phyloP scores from a whole-genome alignment of 2,329 filamentous ascomycete genomes.

The Cladosporium oxysporum region DNA sequence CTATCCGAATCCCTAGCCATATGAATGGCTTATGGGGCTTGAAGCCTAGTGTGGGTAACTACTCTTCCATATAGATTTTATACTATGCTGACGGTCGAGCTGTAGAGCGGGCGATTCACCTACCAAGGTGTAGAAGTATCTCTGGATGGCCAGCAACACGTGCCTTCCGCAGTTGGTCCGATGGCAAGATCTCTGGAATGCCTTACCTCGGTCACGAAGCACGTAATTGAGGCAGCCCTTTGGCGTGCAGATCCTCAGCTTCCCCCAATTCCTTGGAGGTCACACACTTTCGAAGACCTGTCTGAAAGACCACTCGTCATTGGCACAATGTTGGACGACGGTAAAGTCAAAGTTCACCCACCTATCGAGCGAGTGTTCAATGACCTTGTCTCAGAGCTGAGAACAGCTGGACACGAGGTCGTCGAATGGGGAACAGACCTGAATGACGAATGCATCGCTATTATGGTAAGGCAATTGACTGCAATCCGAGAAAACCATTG shows the following conservation, averaged over 20 bases:
- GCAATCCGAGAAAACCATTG: background rate
- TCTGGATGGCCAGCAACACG: constrained; percentile 64
- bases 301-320: constrained; percentile 25
- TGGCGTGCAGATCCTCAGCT: constrained; percentile 46
- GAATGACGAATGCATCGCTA: constrained; percentile 56
- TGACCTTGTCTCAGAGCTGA: constrained; percentile 21
- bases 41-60: constrained; percentile 47
- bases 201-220: constrained; percentile 46
- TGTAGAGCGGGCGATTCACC: constrained; percentile 47
- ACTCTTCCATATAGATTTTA: background rate
- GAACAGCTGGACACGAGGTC: constrained; percentile 43
- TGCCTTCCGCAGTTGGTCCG: constrained; percentile 63
- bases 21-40: constrained; percentile 53
- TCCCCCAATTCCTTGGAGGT: constrained; percentile 45
- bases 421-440: constrained; percentile 44
- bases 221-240: constrained; percentile 36
- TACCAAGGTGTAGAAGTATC: constrained; percentile 62
- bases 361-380: constrained; percentile 25
- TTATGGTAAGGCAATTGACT: constrained; percentile 49
- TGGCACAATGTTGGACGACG: constrained; percentile 30
- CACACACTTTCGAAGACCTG: constrained; percentile 28
- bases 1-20: constrained; percentile 51
- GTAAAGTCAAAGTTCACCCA: constrained; percentile 30
- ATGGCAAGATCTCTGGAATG: constrained; percentile 56
- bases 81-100: too few relatives aligned